Conservation (phyloP, 1,284 basidiomycete species). For the Cryptococcus neoformans region DNA sequence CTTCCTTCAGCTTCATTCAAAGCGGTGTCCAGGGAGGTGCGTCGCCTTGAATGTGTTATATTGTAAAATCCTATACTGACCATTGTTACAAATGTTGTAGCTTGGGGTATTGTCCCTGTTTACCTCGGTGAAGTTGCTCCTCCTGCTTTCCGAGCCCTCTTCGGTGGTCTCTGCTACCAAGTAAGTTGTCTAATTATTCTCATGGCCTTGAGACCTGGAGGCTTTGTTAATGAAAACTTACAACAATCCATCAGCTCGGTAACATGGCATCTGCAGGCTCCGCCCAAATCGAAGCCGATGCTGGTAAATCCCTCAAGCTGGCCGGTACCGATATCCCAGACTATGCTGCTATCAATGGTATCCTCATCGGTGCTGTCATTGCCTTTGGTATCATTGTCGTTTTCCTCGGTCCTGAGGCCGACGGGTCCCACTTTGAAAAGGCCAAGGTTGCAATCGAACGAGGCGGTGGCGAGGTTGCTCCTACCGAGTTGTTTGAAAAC, state of each 20-base stretch:
- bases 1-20: slow-evolving; percentile 59
- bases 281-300: slow-evolving; percentile 85
- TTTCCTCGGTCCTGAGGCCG: slow-evolving; percentile 55
- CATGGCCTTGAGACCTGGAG: neutral
- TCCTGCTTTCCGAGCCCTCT: slow-evolving; percentile 86
- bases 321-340: slow-evolving; percentile 60
- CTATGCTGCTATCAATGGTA: slow-evolving; percentile 75
- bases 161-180: slow-evolving; percentile 89
- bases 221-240: neutral
- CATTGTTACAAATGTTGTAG: slow-evolving; percentile 45
- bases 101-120: slow-evolving; percentile 51
- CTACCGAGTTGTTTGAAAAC: slow-evolving; percentile 23
- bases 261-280: slow-evolving; percentile 82
- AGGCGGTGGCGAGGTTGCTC: slow-evolving; percentile 59
- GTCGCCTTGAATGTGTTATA: no score
- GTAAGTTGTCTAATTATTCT: slow-evolving; percentile 52
- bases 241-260: slow-evolving; percentile 25
- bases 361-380: slow-evolving; percentile 66
- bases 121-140: slow-evolving; percentile 73
- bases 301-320: slow-evolving; percentile 47
- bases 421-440: slow-evolving; percentile 78
- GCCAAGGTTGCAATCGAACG: slow-evolving; percentile 73
- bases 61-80: no score
- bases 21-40: slow-evolving; percentile 69
- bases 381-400: slow-evolving; percentile 49